Evolutionary conservation across 176 grass and related monocot genomes (phyloP).

Genomic region (Paspalum notatum): DNA sequence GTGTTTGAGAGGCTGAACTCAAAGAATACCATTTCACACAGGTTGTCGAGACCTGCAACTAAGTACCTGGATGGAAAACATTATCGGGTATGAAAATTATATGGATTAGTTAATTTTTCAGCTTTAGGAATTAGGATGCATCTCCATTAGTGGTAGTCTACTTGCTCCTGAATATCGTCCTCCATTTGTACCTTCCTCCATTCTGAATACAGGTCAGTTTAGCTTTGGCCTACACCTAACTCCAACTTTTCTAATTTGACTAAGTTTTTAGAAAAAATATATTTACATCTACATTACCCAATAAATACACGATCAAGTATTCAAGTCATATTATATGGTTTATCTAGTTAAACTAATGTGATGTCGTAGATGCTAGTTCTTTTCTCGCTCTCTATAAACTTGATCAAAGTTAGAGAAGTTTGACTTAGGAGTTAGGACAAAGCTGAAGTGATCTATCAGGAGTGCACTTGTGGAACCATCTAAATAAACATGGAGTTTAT

Average conservation of each 20-base stretch:
- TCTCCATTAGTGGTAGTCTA: conserved; percentile 1
- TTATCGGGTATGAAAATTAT: conserved; percentile 66
- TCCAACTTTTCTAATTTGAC: too few species aligned
- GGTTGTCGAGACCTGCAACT: conserved; percentile 83
- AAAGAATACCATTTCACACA: conserved; percentile 60
- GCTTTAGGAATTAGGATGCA: conserved; percentile 30
- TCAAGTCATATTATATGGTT: too few species aligned
- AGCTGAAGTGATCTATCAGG: not conserved
- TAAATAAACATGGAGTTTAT: conserved; percentile 4
- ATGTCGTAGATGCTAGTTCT: too few species aligned
- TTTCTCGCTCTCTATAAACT: too few species aligned
- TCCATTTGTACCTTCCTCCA: not conserved
- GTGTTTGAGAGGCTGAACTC: conserved; percentile 81
- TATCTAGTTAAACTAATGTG: too few species aligned
- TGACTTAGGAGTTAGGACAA: too few species aligned
- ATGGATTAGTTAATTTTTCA: conserved; percentile 17
- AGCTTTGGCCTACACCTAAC: too few species aligned
- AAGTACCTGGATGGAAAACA: conserved; percentile 93
- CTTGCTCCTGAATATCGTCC: not conserved
- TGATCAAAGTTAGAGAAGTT: too few species aligned
- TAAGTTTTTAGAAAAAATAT: too few species aligned
- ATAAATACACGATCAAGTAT: too few species aligned
- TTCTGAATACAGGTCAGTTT: too few species aligned
- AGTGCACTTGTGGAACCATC: conserved; percentile 16
- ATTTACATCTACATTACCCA: too few species aligned